Evolutionary conservation across 2,329 filamentous ascomycete species (phyloP).

Genomic region (Calonectria pseudoreteaudii): DNA sequence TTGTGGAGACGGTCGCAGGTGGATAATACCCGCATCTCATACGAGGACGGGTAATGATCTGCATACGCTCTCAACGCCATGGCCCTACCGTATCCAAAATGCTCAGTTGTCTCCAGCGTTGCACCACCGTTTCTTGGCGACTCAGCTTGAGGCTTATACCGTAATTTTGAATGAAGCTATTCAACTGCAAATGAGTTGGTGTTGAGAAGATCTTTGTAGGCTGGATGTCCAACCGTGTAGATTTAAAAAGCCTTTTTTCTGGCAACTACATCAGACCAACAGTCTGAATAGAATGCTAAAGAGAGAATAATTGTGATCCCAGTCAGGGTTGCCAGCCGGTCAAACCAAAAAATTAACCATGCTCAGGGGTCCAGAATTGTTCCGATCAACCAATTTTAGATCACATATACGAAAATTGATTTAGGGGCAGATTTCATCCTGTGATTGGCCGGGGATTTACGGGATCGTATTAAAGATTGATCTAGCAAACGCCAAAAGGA

Average conservation of each 20-base stretch:
- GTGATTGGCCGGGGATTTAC: background rate
- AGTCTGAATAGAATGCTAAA: background rate
- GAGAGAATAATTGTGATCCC: background rate
- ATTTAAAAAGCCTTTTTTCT: background rate
- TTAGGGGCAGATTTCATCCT: background rate
- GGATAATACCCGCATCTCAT: background rate
- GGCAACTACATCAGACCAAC: background rate
- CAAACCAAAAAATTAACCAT: background rate
- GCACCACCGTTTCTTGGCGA: background rate
- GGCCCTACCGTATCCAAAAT: background rate
- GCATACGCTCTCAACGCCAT: background rate
- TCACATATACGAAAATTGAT: background rate
- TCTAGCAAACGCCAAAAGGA: background rate
- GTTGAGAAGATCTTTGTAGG: background rate
- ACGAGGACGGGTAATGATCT: background rate
- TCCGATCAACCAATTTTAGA: background rate
- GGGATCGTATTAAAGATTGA: background rate
- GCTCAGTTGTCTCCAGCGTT: background rate
- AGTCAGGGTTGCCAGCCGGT: background rate
- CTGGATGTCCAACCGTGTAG: background rate
- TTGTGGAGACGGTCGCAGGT: background rate
- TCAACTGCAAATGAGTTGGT: background rate
- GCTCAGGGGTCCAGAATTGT: background rate
- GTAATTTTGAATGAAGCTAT: background rate
- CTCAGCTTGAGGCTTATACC: background rate